Evolutionary conservation across 306 rosid genomes (phyloP).

Genomic region (Alnus rubra): DNA sequence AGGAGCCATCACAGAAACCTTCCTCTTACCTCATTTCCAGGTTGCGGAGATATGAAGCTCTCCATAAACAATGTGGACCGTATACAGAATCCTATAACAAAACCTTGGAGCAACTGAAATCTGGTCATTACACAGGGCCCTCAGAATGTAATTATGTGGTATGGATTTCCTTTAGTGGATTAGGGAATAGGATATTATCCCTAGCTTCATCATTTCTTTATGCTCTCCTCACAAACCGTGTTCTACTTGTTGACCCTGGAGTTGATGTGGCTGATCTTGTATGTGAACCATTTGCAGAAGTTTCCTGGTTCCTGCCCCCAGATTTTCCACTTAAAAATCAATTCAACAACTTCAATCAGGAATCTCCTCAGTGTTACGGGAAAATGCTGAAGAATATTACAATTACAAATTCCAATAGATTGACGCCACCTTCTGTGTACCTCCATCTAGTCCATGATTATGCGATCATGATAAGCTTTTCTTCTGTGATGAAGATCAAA

Average conservation of each 20-base stretch:
- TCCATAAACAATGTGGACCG: constrained; percentile 67
- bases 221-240: constrained; percentile 71
- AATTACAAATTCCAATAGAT: constrained; percentile 16
- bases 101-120: constrained; percentile 52
- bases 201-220: constrained; percentile 69
- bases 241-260: constrained; percentile 73
- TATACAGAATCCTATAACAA: constrained; percentile 57
- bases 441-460: constrained; percentile 71
- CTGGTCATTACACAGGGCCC: constrained; percentile 40
- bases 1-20: constrained; percentile 42
- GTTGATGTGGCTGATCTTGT: constrained; percentile 64
- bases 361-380: constrained; percentile 54
- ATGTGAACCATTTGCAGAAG: constrained; percentile 72
- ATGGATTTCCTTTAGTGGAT: constrained; percentile 72
- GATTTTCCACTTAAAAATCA: constrained; percentile 53
- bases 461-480: constrained; percentile 70
- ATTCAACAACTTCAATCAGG: constrained; percentile 44
- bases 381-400: constrained; percentile 53
- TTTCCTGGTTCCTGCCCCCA: constrained; percentile 66
- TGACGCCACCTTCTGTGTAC: constrained; percentile 45
- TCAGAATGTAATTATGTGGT: constrained; percentile 58
- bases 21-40: constrained; percentile 61
- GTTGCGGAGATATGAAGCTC: constrained; percentile 61
- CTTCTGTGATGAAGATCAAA: constrained; percentile 72
- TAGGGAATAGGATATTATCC: constrained; percentile 72